phyloP scores from a whole-genome alignment of 1,284 basidiomycete genomes.

The Austroboletus olivaceoglutinosus region DNA sequence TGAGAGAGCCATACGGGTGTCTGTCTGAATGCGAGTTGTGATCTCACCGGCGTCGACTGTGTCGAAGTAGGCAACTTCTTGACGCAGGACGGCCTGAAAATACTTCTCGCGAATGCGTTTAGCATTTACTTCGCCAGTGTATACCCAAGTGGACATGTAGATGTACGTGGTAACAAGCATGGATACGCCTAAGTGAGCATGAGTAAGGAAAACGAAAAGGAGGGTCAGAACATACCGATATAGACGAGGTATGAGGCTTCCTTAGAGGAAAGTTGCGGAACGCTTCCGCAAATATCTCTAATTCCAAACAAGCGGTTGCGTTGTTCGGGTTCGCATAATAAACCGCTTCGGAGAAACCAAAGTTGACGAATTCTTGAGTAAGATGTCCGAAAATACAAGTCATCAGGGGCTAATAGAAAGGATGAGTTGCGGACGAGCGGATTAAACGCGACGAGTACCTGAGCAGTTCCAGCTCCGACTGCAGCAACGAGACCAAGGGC shows the following conservation, averaged over 20 bases:
- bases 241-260: conserved; percentile 65
- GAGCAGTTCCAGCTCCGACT: conserved; percentile 69
- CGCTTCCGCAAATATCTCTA: conserved; percentile 42
- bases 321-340: conserved; percentile 27
- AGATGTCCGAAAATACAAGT: conserved; percentile 79
- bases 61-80: conserved; percentile 91
- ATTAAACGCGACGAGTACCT: conserved; percentile 43
- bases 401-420: conserved; percentile 66
- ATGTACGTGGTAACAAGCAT: conserved; percentile 68
- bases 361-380: conserved; percentile 72
- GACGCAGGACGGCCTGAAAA: conserved; percentile 73
- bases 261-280: conserved; percentile 55
- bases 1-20: conserved; percentile 63
- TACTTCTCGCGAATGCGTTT: conserved; percentile 80
- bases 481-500: conserved; percentile 66
- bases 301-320: conserved; percentile 16
- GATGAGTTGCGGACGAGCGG: not conserved
- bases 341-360: conserved; percentile 35
- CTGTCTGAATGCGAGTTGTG: conserved; percentile 91
- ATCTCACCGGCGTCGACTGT: conserved; percentile 93
- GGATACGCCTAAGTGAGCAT: conserved; percentile 48
- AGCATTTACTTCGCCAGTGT: conserved; percentile 87
- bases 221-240: conserved; percentile 59
- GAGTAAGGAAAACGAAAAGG: not conserved
- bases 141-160: conserved; percentile 88